phyloP scores from a whole-genome alignment of 352 stramenopile species.

The Globisporangium cylindrosporum region DNA sequence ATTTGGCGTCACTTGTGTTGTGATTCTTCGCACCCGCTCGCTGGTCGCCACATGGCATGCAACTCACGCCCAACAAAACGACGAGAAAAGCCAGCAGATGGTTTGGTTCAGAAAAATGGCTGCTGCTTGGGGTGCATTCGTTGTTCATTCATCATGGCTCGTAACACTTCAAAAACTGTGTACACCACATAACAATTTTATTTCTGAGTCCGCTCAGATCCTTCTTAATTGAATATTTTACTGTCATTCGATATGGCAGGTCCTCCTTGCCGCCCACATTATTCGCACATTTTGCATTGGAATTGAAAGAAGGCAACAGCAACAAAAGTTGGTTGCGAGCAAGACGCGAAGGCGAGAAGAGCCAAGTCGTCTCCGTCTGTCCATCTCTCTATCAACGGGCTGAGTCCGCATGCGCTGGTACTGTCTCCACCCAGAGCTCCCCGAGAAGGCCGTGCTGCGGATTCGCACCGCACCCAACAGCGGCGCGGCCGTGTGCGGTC shows the following conservation, averaged over 20 bases:
- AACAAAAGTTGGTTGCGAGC: neutral
- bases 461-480: conserved; percentile 55
- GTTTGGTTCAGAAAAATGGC: conserved; percentile 7
- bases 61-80: neutral
- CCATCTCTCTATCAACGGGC: neutral
- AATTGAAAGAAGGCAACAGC: neutral
- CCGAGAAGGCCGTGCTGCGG: conserved; percentile 55
- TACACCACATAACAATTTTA: no score
- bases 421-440: conserved; percentile 56
- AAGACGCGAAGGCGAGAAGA: neutral
- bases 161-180: neutral
- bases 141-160: neutral
- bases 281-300: neutral
- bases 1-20: neutral
- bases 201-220: conserved; percentile 1
- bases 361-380: neutral
- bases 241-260: neutral
- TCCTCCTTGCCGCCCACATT: neutral
- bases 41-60: neutral
- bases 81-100: neutral
- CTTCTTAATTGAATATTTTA: neutral
- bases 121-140: conserved; percentile 1
- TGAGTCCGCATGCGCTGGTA: conserved; percentile 59
- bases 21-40: neutral
- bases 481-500: conserved; percentile 32